Conservation (phyloP, 2,329 filamentous ascomycete genomes). For the Cercospora nicotianae region DNA sequence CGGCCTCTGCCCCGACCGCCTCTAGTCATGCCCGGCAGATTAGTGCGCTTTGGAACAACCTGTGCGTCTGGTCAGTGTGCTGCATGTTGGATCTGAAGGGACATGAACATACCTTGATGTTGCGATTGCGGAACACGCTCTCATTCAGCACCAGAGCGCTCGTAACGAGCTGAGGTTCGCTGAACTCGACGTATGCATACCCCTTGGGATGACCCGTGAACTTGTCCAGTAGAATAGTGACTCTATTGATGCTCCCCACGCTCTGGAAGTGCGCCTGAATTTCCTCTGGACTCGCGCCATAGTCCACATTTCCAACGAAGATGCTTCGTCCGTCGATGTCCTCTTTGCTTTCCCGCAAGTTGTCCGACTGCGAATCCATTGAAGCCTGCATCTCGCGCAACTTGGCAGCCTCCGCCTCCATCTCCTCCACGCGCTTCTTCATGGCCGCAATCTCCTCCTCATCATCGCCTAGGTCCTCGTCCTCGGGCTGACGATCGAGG, state of each 20-base stretch:
- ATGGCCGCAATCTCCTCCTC: slow-evolving; percentile 51
- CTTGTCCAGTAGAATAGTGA: slow-evolving; percentile 96
- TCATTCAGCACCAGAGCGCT: slow-evolving; percentile 95
- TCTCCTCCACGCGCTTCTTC: slow-evolving; percentile 56
- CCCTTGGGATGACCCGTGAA: slow-evolving; percentile 99
- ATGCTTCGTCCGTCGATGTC: slow-evolving; percentile 94
- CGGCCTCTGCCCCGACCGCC: slow-evolving; percentile 54
- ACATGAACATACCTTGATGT: slow-evolving; percentile 74
- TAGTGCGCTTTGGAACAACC: slow-evolving; percentile 91
- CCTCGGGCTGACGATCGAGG: slow-evolving; percentile 30
- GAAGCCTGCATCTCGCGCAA: slow-evolving; percentile 58
- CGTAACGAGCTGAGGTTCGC: slow-evolving; percentile 87
- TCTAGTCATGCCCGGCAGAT: slow-evolving; percentile 88
- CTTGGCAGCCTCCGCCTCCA: slow-evolving; percentile 60
- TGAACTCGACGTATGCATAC: slow-evolving; percentile 98
- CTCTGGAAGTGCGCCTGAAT: slow-evolving; percentile 98
- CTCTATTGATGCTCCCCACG: slow-evolving; percentile 94
- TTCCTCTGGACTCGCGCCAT: slow-evolving; percentile 94
- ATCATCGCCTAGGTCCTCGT: slow-evolving; percentile 39
- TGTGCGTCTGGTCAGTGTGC: slow-evolving; percentile 42
- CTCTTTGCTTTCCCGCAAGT: slow-evolving; percentile 87
- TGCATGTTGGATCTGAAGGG: not conserved
- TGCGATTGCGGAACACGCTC: slow-evolving; percentile 89
- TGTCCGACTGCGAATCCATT: slow-evolving; percentile 80
- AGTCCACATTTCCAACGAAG: slow-evolving; percentile 98